Evolutionary conservation across 768 basidiomycete genomes (phyloP), one percentile per base, ranked within the genome.

Genomic region (Hygrocybe coccinea): DNA sequence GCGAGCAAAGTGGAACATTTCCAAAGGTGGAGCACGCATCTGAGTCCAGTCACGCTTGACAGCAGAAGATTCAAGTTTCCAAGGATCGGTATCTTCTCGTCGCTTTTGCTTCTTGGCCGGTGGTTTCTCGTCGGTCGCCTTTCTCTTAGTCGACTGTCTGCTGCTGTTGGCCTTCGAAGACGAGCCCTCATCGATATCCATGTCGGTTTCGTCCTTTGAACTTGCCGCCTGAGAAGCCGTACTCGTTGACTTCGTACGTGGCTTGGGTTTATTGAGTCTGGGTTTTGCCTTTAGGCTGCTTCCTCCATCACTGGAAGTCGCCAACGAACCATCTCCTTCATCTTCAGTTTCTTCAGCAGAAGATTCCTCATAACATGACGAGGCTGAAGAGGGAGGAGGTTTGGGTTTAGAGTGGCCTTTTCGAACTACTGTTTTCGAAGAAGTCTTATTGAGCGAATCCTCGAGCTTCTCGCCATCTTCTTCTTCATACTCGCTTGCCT

Each of bases 1-100:
- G 5, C 94, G 86, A 3, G 89, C 76, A 67, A 90, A 97, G 64
- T 93, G 83, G 82, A 97, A 97, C 78, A 93, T 87, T 69, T 95
- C 91, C 51, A 97, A 72, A 15, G 92, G 89, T 1, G 94, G 92
- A 1, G 85, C 81, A 50, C 83, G 79, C 84, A 94, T 88, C 63
- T 83, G 72, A 6, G 75, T 85, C 86, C 86, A 95, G 60, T 95
- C 84, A 51, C 75, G 76, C 63, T 79, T 76, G 11, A 91, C 91
- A 0, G 74, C 69, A 22, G 74, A 69, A 1, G 79, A 79, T 35
- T 78, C 77, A 1, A 95, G 81, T 54, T 85, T 85, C 89, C 93
- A 91, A 6, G 88, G 85, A 64, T 93, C 87, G 44, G 59, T 55
- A 34, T 58, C 59, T 71, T 82, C 57, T 85, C 82, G 38, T 78